Evolutionary conservation across 1,284 basidiomycete genomes (phyloP), one percentile per base, ranked within the genome.

Genomic region (Cryptococcus sp.): DNA sequence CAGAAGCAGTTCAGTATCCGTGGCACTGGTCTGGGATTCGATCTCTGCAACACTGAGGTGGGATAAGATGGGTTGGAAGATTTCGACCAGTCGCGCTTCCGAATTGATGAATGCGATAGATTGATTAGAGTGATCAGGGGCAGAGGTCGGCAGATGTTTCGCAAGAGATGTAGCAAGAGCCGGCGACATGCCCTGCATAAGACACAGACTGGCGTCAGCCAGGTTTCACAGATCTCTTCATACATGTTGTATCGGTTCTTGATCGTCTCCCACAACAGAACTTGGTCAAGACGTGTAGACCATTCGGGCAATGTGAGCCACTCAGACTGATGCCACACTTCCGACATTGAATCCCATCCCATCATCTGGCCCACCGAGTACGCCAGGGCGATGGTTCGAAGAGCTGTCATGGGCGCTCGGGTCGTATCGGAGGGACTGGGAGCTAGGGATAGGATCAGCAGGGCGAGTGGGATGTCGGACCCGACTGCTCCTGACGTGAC

Each of bases 391-490:
- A 64, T 51, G n/a, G 63, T 47, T n/a, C 63, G 51, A 2, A 61
- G 52, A 10, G 58, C 53, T 11, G 51, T 39, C 21, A 48, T 39
- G 10, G 56, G 60, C 7, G 40, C 40, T 13, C 48, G 48, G 7
- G n/a, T 44, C 19, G 32, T 44, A 18, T 22, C 39, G 16, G 37
- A 32, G 7, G 22, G 43, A 21, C 37, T 52, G 9, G 66, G 56
- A 3, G 62, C 52, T 3, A 67, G 58, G 11, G 47, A 53, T 10
- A 64, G 53, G 24, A 69, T 62, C n/a, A 64, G 57, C 2, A 69
- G 53, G 0, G 67, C 63, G 11, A 63, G 48, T 0, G 67, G 52
- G 41, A 63, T 62, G 23, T 69, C 63, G 0, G 51, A n/a, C 21
- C 52, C 49, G 23, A 59, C 52, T 1, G 61, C 49, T 11, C 62